Evolutionary conservation across 1,284 basidiomycete genomes (phyloP).

Genomic region (Moesziomyces parantarcticus): DNA sequence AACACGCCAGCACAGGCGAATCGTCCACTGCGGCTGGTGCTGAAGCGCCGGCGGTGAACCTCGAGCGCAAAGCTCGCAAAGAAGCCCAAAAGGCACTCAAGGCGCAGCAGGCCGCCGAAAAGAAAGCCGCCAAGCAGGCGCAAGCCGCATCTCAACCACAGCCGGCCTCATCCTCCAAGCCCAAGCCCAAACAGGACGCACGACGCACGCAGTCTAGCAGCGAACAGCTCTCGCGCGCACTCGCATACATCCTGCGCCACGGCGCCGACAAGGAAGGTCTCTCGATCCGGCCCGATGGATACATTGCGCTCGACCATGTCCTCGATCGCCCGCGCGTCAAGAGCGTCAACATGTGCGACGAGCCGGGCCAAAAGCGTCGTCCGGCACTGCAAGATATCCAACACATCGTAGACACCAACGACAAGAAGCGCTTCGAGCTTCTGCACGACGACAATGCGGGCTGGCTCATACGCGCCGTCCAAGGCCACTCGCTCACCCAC

Average conservation of each 20-base stretch:
- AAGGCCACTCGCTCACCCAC: constrained; percentile 85
- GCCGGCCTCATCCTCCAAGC: constrained; percentile 1
- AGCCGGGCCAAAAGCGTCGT: constrained; percentile 11
- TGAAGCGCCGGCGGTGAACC: constrained; percentile 6
- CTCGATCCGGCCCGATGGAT: constrained; percentile 81
- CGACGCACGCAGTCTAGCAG: constrained; percentile 4
- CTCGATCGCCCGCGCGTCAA: constrained; percentile 51
- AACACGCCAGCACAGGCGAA: not conserved
- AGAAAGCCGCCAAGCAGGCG: constrained; percentile 16
- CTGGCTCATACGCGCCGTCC: constrained; percentile 83
- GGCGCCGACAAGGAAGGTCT: constrained; percentile 81
- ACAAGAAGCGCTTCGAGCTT: constrained; percentile 64
- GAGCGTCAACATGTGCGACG: constrained; percentile 54
- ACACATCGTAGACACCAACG: constrained; percentile 49
- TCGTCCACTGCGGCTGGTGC: not conserved
- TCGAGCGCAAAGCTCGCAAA: constrained; percentile 46
- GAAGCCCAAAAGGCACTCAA: constrained; percentile 46
- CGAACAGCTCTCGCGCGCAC: constrained; percentile 76
- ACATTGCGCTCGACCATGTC: constrained; percentile 76
- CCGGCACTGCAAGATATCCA: constrained; percentile 48
- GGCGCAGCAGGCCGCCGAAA: constrained; percentile 30
- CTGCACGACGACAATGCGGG: constrained; percentile 46
- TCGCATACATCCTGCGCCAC: constrained; percentile 86
- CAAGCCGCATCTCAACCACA: constrained; percentile 4
- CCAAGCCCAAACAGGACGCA: not conserved